Evolutionary conservation across 106 monocot genomes (phyloP).

Genomic region (Acorus calamus): DNA sequence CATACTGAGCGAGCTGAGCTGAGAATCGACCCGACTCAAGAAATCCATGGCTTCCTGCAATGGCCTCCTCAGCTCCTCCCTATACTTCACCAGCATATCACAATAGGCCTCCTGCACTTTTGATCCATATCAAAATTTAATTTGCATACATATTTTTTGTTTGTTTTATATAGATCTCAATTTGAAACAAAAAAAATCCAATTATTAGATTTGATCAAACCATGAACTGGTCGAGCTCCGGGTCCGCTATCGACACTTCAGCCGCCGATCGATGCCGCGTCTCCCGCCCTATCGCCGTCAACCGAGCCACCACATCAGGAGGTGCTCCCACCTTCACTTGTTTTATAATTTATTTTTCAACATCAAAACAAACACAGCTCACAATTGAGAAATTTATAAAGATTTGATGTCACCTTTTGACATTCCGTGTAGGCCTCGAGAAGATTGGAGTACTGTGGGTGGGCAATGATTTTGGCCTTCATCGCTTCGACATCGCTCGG

Average conservation of each 20-base stretch:
- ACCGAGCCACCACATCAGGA: constrained; percentile 34
- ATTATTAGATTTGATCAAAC: constrained; percentile 5
- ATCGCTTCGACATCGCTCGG: constrained; percentile 26
- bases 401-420: constrained; percentile 26
- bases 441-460: constrained; percentile 45
- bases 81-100: constrained; percentile 26
- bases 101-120: constrained; percentile 26
- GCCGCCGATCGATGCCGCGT: constrained; percentile 16
- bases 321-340: constrained; percentile 41
- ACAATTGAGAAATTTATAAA: too few species aligned
- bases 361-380: too few species aligned
- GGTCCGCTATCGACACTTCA: constrained; percentile 21
- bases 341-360: too few species aligned
- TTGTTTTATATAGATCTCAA: too few species aligned
- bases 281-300: constrained; percentile 25
- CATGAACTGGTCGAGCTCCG: constrained; percentile 71
- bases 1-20: constrained; percentile 25
- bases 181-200: not conserved
- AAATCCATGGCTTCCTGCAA: constrained; percentile 35
- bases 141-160: too few species aligned
- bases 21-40: constrained; percentile 20
- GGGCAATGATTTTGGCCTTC: constrained; percentile 54
- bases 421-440: constrained; percentile 50
- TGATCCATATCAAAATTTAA: too few species aligned
- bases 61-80: constrained; percentile 31